Conservation (phyloP, 345 rosid genomes). For the Sisymbrium altissimum region DNA sequence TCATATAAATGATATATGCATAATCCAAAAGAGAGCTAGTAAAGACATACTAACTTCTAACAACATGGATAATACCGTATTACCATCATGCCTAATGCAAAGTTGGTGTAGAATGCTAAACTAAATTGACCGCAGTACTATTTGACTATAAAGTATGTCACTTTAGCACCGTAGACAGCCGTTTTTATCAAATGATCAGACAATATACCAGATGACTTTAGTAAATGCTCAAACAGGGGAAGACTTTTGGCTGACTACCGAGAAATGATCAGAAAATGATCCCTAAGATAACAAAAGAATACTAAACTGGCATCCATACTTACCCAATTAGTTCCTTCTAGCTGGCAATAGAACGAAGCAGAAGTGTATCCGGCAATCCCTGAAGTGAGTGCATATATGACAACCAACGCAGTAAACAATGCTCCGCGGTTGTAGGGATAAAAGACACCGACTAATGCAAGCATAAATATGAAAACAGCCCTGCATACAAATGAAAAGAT, state of each 20-base stretch:
- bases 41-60: background rate
- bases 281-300: background rate
- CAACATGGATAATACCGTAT: background rate
- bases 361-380: slow-evolving; percentile 61
- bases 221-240: background rate
- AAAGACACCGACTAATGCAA: slow-evolving; percentile 56
- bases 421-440: slow-evolving; percentile 66
- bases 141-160: background rate
- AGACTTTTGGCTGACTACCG: background rate
- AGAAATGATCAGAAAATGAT: background rate
- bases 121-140: background rate
- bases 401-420: slow-evolving; percentile 57
- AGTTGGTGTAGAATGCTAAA: background rate
- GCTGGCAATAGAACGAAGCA: slow-evolving; percentile 53
- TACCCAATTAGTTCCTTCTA: slow-evolving; percentile 62
- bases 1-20: no score
- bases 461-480: slow-evolving; percentile 49
- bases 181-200: background rate
- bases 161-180: background rate
- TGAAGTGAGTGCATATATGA: slow-evolving; percentile 60
- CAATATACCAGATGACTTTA: background rate
- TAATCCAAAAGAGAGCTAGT: background rate
- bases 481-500: slow-evolving; percentile 24
- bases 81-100: background rate
- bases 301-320: background rate